Evolutionary conservation across 164 flowering plant genomes (phyloP), one percentile per base, ranked within the genome.

Genomic region (Santalum album): DNA sequence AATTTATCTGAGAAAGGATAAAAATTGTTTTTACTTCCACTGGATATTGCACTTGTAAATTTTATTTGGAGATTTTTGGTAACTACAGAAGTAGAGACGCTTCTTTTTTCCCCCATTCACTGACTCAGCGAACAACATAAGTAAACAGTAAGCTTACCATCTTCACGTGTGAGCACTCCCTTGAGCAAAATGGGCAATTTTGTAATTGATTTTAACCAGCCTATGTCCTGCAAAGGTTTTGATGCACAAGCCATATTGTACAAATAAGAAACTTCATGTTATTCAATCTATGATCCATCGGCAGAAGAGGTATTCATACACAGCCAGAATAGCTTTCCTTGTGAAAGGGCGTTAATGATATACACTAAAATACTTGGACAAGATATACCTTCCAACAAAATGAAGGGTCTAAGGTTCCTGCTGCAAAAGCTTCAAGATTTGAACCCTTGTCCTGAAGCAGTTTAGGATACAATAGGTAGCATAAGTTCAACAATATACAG

Each of bases 111-210:
- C 9, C 9, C 34, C 34, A 29, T 29, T 29, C 34, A 29, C n/a
- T n/a, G n/a, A n/a, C n/a, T n/a, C n/a, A n/a, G n/a, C n/a, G n/a
- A 29, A 4, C 34, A 29, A 12, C 14, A 46, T 32, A 19, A 23
- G 12, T 18, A 49, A 23, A 27, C 2, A 15, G 15, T 15, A 22
- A 54, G 15, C 49, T 62, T 82, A 87, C 96, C 96, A 68, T 87
- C 94, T 69, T 89, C 96, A 24, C 63, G 56, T 29, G 95, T 84
- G 44, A 89, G 88, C 22, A 86, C 56, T 5, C 92, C 97, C 65
- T 89, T 89, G 66, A 89, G 65, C 34, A 86, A 72, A 67, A 89
- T 76, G 11, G 97, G 97, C 73, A 89, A 75, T 15, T 60, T 82
- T 56, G 97, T 82, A 47, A 89, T 75, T 29, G 92, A 86, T 64